Base-by-base conservation (phyloP, 2,329 filamentous ascomycete species). In the Didymella pomorum region DNA sequence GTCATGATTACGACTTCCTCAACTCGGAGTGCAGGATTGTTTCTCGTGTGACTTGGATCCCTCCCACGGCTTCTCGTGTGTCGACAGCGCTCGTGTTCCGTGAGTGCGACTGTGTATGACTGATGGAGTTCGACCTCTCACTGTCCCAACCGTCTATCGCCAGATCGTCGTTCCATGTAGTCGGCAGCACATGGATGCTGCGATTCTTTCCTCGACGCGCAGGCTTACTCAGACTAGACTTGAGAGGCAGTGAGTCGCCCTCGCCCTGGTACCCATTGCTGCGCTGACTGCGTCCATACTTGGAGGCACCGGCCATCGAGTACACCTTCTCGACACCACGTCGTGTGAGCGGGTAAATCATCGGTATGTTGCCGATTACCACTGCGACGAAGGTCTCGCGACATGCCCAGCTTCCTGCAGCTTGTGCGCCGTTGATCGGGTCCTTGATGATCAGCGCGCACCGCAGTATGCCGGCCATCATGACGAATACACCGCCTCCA, bases 401-500 rank as follows among this genome's bases (percentile, higher is more conserved):
- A 33, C 74, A 76, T 50, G 79, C 77, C 79, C 79, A 81, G 65
- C 71, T 76, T 5, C 60, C 62, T 12, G 78, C 78, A 65, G 77
- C 73, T 56, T 73, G 61, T 47, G 79, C 76, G 47, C 78, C 78
- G 48, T 77, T 72, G 47, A 73, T 65, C 29, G 74, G 77, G 48
- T 74, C 72, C 14, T 23, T 48, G 28, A 54, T 56, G 42, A 50
- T 52, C 20, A 54, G 25, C n/a, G 56, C 55, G 52, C 64, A 66
- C 41, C 85, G 83, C 9, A 87, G 72, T 54, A 86, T 80, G 3
- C 82, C 83, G 20, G 81, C 81, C 39, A 82, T 78, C 63, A 84
- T 85, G 46, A 86, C 81, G 63, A 87, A 86, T 12, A 82, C 65
- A 6, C 83, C 85, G 12, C 83, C 83, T 33, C 80, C 81, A 68